Percentiles rank a stretch among this genome's conserved stretches.
Conservation (phyloP, 306 rosid species). For the Vigna angularis region DNA sequence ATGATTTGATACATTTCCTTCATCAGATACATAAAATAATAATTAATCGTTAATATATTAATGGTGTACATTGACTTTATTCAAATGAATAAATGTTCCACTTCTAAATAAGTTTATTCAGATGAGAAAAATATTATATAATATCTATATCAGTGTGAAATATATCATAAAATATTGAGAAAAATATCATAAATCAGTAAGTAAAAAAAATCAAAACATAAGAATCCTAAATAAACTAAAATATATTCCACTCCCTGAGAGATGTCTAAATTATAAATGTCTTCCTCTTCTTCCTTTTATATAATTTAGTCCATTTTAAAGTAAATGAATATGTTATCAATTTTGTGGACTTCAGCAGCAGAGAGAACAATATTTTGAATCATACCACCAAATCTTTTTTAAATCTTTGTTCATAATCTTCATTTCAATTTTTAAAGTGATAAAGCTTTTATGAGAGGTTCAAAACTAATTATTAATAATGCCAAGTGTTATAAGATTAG, state of each 20-base stretch:
- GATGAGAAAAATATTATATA: not conserved
- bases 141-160: too few relatives aligned
- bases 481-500: not conserved
- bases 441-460: not conserved
- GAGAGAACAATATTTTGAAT: not conserved
- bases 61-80: too few relatives aligned
- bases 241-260: not conserved
- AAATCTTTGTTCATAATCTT: not conserved
- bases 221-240: conserved; percentile 30
- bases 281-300: not conserved
- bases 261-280: not conserved
- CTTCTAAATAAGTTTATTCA: not conserved
- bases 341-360: not conserved
- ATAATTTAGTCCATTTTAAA: not conserved
- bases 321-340: not conserved
- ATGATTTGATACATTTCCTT: too few relatives aligned
- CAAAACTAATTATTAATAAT: not conserved
- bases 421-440: not conserved
- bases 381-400: not conserved
- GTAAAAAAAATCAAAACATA: not conserved
- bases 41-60: too few relatives aligned
- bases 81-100: too few relatives aligned
- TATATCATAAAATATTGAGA: not conserved
- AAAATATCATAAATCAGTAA: not conserved
- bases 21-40: too few relatives aligned